Conservation (phyloP, 495 filamentous ascomycete genomes). For the Podospora sp. region DNA sequence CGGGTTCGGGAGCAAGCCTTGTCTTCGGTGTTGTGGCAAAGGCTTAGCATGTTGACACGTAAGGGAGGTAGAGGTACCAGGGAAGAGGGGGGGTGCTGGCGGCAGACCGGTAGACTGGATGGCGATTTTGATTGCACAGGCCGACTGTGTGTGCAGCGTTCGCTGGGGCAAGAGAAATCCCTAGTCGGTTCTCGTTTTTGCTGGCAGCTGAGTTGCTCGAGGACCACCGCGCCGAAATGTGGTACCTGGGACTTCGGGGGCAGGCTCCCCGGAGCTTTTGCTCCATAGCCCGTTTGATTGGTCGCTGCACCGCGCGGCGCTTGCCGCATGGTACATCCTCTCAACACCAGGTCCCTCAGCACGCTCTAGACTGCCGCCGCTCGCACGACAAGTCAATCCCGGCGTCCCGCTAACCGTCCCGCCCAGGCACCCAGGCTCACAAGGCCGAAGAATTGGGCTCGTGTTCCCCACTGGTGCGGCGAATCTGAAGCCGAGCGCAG, state of each 20-base stretch:
- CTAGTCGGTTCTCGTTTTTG: constrained; percentile 24
- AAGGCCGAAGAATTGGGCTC: not conserved
- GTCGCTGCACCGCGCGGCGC: constrained; percentile 35
- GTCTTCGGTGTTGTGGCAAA: constrained; percentile 34
- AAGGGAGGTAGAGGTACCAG: constrained; percentile 19
- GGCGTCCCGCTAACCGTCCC: not conserved
- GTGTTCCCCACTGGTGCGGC: not conserved
- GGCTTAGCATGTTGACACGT: constrained; percentile 38
- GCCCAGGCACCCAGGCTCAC: not conserved
- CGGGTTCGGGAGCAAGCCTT: not conserved
- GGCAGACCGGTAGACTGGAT: constrained; percentile 20
- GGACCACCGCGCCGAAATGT: constrained; percentile 32
- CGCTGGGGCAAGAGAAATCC: constrained; percentile 24
- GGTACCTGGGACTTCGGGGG: constrained; percentile 27
- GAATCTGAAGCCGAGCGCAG: not conserved
- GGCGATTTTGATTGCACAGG: constrained; percentile 32
- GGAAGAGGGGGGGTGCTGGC: constrained; percentile 28
- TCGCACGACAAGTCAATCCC: not conserved
- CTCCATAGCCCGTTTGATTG: constrained; percentile 41
- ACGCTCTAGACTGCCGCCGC: constrained; percentile 1
- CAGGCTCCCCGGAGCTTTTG: constrained; percentile 41
- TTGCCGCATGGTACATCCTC: constrained; percentile 28
- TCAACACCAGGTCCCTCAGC: constrained; percentile 1
- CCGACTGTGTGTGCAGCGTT: constrained; percentile 29
- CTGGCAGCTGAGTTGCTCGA: constrained; percentile 32